Conservation (phyloP, 345 rosid genomes). For the Melaleuca quinquenervia region DNA sequence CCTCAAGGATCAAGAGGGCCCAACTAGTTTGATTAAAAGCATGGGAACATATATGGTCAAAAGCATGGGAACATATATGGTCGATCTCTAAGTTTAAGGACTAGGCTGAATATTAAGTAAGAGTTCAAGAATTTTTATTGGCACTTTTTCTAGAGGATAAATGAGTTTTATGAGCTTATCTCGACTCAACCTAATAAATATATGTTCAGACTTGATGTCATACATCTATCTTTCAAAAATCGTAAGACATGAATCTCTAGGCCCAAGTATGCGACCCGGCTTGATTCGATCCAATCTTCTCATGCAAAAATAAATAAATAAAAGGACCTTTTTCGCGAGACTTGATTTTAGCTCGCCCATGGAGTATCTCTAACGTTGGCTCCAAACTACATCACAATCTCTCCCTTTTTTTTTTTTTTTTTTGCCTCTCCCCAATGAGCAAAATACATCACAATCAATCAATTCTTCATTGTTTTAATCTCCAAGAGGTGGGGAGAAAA, state of each 20-base stretch:
- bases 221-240: rapidly evolving
- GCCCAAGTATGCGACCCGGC: background rate
- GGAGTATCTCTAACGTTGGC: background rate
- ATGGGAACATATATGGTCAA: too few relatives aligned
- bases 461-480: background rate
- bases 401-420: too few relatives aligned
- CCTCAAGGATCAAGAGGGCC: too few relatives aligned
- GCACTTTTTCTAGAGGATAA: too few relatives aligned
- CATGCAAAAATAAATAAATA: too few relatives aligned
- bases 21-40: too few relatives aligned
- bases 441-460: background rate
- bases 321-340: background rate
- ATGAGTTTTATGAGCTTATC: background rate
- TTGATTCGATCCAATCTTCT: background rate
- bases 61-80: too few relatives aligned
- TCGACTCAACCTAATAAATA: background rate
- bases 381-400: background rate
- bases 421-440: background rate
- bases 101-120: too few relatives aligned
- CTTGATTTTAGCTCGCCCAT: background rate
- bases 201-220: rapidly evolving
- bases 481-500: background rate
- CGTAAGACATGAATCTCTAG: background rate
- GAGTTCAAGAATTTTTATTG: rapidly evolving
- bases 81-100: too few relatives aligned